Evolutionary conservation across 148 eudicot species (phyloP).

Genomic region (Salicornia ramosissima): DNA sequence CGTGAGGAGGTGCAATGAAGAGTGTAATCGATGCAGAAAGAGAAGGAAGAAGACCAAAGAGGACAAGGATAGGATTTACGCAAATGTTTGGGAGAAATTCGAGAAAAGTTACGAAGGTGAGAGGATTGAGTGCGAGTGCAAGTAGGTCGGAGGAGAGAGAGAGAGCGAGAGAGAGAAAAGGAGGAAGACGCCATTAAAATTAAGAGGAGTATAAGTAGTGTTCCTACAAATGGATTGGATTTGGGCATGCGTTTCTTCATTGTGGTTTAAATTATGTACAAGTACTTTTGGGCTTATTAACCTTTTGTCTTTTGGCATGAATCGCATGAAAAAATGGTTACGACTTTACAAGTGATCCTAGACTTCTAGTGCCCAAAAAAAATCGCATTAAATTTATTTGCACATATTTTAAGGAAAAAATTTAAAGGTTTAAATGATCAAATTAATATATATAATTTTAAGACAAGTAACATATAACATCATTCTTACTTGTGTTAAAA

Average conservation of each 20-base stretch:
- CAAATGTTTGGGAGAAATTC: conserved; percentile 18
- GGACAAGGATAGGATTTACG: conserved; percentile 59
- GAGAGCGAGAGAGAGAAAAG: conserved; percentile 22
- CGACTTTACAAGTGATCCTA: too few species aligned
- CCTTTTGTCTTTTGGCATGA: not conserved
- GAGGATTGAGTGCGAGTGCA: conserved; percentile 20
- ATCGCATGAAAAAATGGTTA: too few species aligned
- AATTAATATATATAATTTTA: too few species aligned
- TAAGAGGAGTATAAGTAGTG: conserved; percentile 16
- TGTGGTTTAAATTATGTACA: not conserved
- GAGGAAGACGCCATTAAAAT: conserved; percentile 49
- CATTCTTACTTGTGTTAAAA: too few species aligned
- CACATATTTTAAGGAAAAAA: too few species aligned
- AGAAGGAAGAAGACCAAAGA: conserved; percentile 77
- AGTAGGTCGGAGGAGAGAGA: conserved; percentile 27
- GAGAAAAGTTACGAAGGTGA: conserved; percentile 21
- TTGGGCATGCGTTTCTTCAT: not conserved
- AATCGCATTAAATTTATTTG: too few species aligned
- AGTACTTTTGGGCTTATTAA: not conserved
- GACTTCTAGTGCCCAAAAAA: too few species aligned
- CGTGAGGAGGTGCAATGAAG: conserved; percentile 16
- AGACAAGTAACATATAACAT: too few species aligned
- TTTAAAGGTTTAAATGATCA: too few species aligned
- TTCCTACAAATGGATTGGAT: not conserved
- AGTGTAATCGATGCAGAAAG: conserved; percentile 41